phyloP scores from a whole-genome alignment of 768 basidiomycete species.

The Boletus patriciae region DNA sequence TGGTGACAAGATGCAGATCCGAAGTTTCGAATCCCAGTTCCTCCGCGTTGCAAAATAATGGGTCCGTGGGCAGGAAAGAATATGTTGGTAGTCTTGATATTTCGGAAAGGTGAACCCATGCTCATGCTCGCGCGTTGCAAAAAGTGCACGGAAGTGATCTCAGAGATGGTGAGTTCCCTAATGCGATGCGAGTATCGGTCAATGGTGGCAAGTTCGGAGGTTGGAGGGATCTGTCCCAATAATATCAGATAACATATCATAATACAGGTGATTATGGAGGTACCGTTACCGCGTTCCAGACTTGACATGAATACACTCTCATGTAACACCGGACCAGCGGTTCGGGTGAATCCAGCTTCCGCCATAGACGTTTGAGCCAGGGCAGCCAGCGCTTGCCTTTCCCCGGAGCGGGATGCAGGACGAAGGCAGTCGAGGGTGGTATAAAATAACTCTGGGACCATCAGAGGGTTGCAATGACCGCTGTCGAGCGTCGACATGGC shows the following conservation, averaged over 20 bases:
- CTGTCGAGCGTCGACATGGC: too few species aligned
- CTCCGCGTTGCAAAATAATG: background rate
- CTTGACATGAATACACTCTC: background rate
- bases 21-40: background rate
- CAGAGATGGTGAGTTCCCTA: background rate
- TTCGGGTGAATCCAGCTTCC: conserved; percentile 2
- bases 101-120: background rate
- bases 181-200: conserved; percentile 9
- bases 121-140: conserved; percentile 5
- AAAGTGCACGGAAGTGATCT: background rate
- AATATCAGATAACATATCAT: background rate
- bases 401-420: background rate
- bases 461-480: background rate
- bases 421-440: conserved; percentile 2
- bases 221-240: conserved; percentile 2
- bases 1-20: conserved; percentile 5
- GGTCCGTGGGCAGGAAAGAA: background rate
- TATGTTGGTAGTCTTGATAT: background rate
- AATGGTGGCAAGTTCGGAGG: conserved; percentile 4
- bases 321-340: conserved; percentile 17
- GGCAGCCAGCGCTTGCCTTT: background rate
- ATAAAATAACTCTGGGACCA: conserved; percentile 10
- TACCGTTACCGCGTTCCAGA: background rate
- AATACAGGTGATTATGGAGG: background rate
- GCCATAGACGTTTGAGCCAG: conserved; percentile 16